These are phyloP conservation scores for Geotrichum macrosporum DNA, from an alignment of 1,139 yeast species.

Conservation along the genomic window DNA sequence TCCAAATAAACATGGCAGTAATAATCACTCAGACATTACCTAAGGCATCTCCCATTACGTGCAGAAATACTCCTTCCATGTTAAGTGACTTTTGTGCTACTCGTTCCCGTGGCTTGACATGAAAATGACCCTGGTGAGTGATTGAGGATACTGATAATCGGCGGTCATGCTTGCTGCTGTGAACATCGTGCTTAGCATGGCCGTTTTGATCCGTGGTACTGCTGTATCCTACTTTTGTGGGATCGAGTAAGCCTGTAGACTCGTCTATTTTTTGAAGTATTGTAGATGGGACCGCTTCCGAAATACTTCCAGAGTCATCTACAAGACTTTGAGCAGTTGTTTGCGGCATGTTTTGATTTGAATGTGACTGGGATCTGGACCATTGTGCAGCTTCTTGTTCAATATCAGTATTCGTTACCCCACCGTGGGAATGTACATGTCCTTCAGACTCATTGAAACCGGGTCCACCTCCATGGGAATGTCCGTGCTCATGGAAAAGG, in stretches of 20 bases:
- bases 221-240: background rate
- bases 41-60: conserved; percentile 91
- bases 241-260: conserved; percentile 19
- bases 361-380: background rate
- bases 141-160: conserved; percentile 23
- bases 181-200: background rate
- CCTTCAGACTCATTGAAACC: conserved; percentile 34
- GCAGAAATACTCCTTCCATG: conserved; percentile 96
- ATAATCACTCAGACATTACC: conserved; percentile 92
- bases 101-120: conserved; percentile 35
- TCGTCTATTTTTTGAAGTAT: conserved; percentile 1
- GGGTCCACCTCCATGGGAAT: conserved; percentile 50
- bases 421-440: conserved; percentile 7
- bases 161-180: conserved; percentile 17
- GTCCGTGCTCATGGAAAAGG: conserved; percentile 90
- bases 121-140: conserved; percentile 38
- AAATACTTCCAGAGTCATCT: conserved; percentile 17
- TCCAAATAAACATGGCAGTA: conserved; percentile 91
- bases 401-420: conserved; percentile 2
- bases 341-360: no score
- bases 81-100: conserved; percentile 61
- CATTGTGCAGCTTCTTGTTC: conserved; percentile 4
- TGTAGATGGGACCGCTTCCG: conserved; percentile 13
- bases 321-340: conserved; percentile 5
- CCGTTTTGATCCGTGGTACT: background rate